Percentiles rank a stretch among this genome's conserved stretches.
Evolutionary conservation across 345 rosid genomes (phyloP).

Genomic region (Salix exigua): DNA sequence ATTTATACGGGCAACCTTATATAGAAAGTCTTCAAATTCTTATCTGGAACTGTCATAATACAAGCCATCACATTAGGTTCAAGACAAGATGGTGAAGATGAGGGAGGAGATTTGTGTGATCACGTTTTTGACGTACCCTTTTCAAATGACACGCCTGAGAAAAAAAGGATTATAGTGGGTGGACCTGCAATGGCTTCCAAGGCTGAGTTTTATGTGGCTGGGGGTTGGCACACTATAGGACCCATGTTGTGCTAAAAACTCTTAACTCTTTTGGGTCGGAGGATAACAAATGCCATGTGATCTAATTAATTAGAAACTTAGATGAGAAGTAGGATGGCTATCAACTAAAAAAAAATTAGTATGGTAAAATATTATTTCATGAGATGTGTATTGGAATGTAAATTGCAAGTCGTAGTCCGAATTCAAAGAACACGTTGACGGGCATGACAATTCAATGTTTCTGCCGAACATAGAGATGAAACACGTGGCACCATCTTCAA

Average conservation of each 20-base stretch:
- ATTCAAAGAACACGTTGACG: background rate
- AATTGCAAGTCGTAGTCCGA: background rate
- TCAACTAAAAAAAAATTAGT: background rate
- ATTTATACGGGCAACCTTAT: no score
- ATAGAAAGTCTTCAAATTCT: no score
- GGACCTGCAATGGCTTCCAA: conserved; percentile 6
- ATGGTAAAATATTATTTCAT: background rate
- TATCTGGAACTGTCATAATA: no score
- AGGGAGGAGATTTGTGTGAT: background rate
- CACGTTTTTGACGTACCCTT: background rate
- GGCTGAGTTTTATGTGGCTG: background rate
- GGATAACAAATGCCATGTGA: background rate
- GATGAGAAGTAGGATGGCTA: background rate
- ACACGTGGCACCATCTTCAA: background rate
- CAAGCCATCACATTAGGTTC: no score
- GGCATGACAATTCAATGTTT: background rate
- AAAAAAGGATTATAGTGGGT: background rate
- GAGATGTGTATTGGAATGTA: no score
- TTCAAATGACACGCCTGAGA: background rate
- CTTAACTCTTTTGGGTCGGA: background rate
- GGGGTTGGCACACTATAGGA: background rate
- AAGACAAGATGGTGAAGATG: background rate
- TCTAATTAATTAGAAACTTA: no score
- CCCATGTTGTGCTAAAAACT: background rate
- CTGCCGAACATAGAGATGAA: background rate